Conservation (phyloP, 2,329 filamentous ascomycete species). For the Periconia macrospinosa region DNA sequence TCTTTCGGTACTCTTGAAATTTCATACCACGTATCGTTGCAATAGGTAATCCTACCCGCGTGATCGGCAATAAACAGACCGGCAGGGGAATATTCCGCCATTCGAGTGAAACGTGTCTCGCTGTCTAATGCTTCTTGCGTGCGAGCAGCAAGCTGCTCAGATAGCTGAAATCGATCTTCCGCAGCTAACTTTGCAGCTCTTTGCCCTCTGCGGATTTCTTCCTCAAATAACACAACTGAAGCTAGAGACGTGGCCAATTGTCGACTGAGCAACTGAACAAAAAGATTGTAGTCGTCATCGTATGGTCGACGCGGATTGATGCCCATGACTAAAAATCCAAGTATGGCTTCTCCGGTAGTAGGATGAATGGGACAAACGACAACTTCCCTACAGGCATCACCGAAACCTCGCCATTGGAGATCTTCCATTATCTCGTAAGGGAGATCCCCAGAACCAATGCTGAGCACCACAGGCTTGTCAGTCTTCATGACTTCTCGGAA, state of each 20-base stretch:
- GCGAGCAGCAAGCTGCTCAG: conserved; percentile 69
- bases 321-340: conserved; percentile 79
- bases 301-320: conserved; percentile 78
- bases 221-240: conserved; percentile 80
- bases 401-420: conserved; percentile 70
- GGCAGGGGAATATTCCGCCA: conserved; percentile 82
- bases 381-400: conserved; percentile 68
- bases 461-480: conserved; percentile 67
- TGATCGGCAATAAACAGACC: conserved; percentile 84
- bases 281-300: conserved; percentile 78
- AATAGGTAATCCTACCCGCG: conserved; percentile 72
- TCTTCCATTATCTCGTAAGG: conserved; percentile 66
- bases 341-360: conserved; percentile 70
- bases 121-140: conserved; percentile 61
- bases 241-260: conserved; percentile 80
- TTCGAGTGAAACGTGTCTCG: conserved; percentile 78
- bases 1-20: conserved; percentile 69
- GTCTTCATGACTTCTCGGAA: conserved; percentile 75
- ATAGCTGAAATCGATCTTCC: conserved; percentile 75
- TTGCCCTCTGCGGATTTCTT: conserved; percentile 76
- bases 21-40: conserved; percentile 74
- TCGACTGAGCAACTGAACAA: conserved; percentile 72
- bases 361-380: conserved; percentile 80
- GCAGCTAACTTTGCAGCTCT: conserved; percentile 74
- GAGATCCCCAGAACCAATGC: conserved; percentile 67